These are phyloP conservation scores for Globisporangium cylindrosporum DNA, from an alignment of 352 stramenopile species.

Conservation along the genomic window DNA sequence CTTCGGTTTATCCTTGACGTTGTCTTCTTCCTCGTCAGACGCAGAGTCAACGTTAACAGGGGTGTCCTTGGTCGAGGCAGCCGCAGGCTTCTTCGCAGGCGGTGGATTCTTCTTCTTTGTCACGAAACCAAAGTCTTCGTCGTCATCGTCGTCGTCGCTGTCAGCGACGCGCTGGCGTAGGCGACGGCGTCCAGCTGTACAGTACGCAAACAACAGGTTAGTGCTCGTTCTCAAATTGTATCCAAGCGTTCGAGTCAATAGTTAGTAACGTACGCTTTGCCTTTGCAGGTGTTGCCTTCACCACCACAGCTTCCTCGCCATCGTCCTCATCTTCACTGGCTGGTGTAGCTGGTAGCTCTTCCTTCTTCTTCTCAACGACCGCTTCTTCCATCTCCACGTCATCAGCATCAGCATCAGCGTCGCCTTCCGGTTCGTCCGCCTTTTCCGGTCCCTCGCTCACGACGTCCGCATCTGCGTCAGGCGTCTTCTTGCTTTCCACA, in stretches of 20 bases:
- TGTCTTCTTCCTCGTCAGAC: slow-evolving; percentile 8
- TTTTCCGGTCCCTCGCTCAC: slow-evolving; percentile 17
- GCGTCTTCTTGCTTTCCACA: background rate
- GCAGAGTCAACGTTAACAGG: slow-evolving; percentile 38
- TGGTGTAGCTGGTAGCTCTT: slow-evolving; percentile 11
- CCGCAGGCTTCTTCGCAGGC: slow-evolving; percentile 16
- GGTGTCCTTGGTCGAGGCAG: slow-evolving; percentile 22
- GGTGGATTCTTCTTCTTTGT: slow-evolving; percentile 16
- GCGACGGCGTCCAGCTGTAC: slow-evolving; percentile 48
- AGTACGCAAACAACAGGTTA: background rate
- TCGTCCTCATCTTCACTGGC: slow-evolving; percentile 8
- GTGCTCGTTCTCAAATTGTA: background rate
- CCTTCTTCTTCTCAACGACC: slow-evolving; percentile 1
- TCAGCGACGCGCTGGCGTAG: slow-evolving; percentile 49
- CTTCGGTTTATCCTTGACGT: slow-evolving; percentile 18
- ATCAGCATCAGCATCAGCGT: slow-evolving; percentile 22
- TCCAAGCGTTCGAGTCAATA: background rate
- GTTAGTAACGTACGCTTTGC: slow-evolving; percentile 37
- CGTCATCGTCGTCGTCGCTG: slow-evolving; percentile 46
- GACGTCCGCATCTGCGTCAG: slow-evolving; percentile 12
- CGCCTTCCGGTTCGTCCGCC: slow-evolving; percentile 26
- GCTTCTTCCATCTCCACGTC: slow-evolving; percentile 27
- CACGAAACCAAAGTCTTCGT: slow-evolving; percentile 37
- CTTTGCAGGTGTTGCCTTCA: slow-evolving; percentile 15
- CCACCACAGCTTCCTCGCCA: background rate